phyloP scores from a whole-genome alignment of 192 early-diverging fungal genomes.

The Podila clonocystis region DNA sequence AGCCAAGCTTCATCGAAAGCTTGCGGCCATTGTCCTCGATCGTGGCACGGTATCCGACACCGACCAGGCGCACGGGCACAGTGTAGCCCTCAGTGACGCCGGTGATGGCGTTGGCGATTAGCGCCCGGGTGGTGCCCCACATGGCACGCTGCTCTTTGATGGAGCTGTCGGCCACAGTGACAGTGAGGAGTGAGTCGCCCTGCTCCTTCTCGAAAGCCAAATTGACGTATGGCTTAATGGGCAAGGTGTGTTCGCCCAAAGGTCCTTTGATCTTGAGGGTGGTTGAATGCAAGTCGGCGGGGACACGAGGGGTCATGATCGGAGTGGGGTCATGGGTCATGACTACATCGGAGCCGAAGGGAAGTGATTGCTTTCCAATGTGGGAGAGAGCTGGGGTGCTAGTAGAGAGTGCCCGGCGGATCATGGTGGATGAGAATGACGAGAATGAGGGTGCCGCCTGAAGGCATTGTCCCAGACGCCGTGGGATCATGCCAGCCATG shows the following conservation, averaged over 20 bases:
- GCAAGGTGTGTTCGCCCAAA: slow-evolving; percentile 77
- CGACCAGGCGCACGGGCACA: slow-evolving; percentile 85
- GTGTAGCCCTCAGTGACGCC: slow-evolving; percentile 93
- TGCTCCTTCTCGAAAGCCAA: slow-evolving; percentile 51
- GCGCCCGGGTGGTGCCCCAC: slow-evolving; percentile 98
- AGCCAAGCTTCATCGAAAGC: slow-evolving; percentile 87
- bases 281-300: slow-evolving; percentile 67
- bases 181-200: slow-evolving; percentile 56
- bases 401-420: slow-evolving; percentile 56
- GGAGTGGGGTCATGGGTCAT: slow-evolving; percentile 73
- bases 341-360: slow-evolving; percentile 78
- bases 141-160: slow-evolving; percentile 84
- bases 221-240: slow-evolving; percentile 85
- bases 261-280: slow-evolving; percentile 84
- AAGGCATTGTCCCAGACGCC: slow-evolving; percentile 29
- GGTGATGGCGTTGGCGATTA: slow-evolving; percentile 84
- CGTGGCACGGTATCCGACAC: slow-evolving; percentile 93
- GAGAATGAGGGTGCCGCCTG: neutral
- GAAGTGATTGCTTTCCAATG: slow-evolving; percentile 84
- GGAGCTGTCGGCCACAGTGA: slow-evolving; percentile 66
- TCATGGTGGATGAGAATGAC: slow-evolving; percentile 1
- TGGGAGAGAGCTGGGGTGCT: slow-evolving; percentile 66
- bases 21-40: slow-evolving; percentile 69
- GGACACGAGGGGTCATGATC: slow-evolving; percentile 71
- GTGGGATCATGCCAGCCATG: slow-evolving; percentile 37